These are phyloP conservation scores for Blepharisma japonicum DNA, from an alignment of 73 alveolate species.

Conservation along the genomic window DNA sequence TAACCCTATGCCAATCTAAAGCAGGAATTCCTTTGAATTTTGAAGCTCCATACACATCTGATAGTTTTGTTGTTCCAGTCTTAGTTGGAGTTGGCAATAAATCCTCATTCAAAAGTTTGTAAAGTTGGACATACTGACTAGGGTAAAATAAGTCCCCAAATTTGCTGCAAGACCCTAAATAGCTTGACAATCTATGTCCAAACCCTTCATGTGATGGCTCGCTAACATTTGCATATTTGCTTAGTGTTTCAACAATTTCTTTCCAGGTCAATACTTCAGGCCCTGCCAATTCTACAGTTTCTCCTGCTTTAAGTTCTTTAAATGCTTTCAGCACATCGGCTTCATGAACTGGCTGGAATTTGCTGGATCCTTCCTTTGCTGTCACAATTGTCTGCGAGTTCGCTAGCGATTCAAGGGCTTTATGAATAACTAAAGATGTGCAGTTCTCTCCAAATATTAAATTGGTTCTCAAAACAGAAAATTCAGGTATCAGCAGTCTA, in stretches of 20 bases:
- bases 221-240: neutral
- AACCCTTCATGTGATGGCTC: neutral
- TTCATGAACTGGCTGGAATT: constrained; percentile 18
- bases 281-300: neutral
- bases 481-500: neutral
- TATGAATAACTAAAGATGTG: neutral
- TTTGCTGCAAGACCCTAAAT: neutral
- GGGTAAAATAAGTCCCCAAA: constrained; percentile 22
- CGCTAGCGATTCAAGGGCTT: neutral
- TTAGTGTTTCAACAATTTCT: neutral
- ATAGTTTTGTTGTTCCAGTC: neutral
- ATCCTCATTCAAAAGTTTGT: neutral
- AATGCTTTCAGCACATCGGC: neutral
- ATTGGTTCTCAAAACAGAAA: neutral
- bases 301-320: constrained; percentile 16
- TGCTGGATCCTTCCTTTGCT: neutral
- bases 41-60: neutral
- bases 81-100: neutral
- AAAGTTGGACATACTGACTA: constrained; percentile 3
- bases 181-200: neutral
- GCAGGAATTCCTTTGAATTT: neutral
- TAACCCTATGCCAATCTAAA: constrained; percentile 22
- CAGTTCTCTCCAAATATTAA: constrained; percentile 11
- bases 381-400: neutral
- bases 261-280: constrained; percentile 7